Evolutionary conservation across 306 rosid genomes (phyloP).

Genomic region (Rosa multiflora): DNA sequence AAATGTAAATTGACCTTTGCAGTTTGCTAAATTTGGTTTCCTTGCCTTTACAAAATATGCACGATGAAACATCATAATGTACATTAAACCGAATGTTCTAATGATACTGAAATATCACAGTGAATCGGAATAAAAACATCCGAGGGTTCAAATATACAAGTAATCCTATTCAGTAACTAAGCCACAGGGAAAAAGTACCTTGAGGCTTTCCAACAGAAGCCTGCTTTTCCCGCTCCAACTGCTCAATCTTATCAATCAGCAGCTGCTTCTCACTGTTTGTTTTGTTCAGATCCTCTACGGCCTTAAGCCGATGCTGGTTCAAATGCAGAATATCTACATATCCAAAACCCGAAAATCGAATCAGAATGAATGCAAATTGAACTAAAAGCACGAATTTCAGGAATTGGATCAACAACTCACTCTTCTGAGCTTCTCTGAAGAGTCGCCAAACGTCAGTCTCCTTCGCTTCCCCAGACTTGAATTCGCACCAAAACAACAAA

Average conservation of each 20-base stretch:
- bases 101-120: no score
- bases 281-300: conserved; percentile 58
- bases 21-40: no score
- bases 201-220: conserved; percentile 47
- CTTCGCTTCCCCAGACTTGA: conserved; percentile 44
- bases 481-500: neutral
- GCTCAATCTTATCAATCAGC: conserved; percentile 48
- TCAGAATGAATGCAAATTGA: neutral
- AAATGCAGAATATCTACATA: conserved; percentile 63
- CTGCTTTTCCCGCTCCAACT: conserved; percentile 57
- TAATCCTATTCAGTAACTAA: no score
- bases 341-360: neutral
- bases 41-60: no score
- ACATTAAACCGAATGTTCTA: no score
- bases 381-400: neutral
- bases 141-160: no score
- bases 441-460: conserved; percentile 53
- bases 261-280: conserved; percentile 48
- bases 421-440: conserved; percentile 85
- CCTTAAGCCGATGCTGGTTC: conserved; percentile 60
- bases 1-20: no score
- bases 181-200: neutral
- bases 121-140: no score
- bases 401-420: conserved; percentile 36
- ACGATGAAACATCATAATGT: no score